Evolutionary conservation across 495 filamentous ascomycete genomes (phyloP).

Genomic region (Staphylotrichum tortipilum): DNA sequence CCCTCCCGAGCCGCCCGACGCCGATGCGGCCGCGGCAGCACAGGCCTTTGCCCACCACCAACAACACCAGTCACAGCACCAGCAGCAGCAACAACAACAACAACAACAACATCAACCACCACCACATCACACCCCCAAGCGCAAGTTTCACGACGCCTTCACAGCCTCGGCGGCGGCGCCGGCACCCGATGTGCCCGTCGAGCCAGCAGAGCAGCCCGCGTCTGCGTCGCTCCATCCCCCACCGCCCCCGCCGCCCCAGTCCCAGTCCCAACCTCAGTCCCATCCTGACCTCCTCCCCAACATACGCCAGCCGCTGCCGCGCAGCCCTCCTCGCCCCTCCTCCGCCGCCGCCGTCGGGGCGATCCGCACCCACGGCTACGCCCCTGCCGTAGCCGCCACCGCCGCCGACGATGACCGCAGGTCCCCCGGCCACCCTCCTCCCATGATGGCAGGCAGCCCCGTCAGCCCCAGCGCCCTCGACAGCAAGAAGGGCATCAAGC

Average conservation of each 20-base stretch:
- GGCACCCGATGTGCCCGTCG: constrained; percentile 16
- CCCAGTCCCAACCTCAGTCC: too few species aligned
- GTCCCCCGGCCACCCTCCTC: constrained; percentile 8
- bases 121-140: constrained; percentile 27
- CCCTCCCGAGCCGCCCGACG: constrained; percentile 34
- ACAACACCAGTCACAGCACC: not conserved
- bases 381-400: not conserved
- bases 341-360: constrained; percentile 15
- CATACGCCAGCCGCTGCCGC: constrained; percentile 23
- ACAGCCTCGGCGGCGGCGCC: too few species aligned
- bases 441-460: constrained; percentile 24
- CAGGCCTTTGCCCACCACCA: constrained; percentile 10
- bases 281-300: constrained; percentile 20
- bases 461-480: constrained; percentile 26
- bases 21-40: constrained; percentile 28
- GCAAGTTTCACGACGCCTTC: constrained; percentile 31
- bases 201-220: constrained; percentile 11
- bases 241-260: constrained; percentile 2
- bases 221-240: constrained; percentile 4
- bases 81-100: constrained; percentile 4
- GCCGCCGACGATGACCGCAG: constrained; percentile 22
- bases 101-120: too few species aligned
- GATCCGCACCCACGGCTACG: constrained; percentile 10
- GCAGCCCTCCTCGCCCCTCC: constrained; percentile 21
- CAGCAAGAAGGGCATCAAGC: constrained; percentile 40